Evolutionary conservation across 306 rosid genomes (phyloP), one percentile per base, ranked within the genome.

Genomic region (Abrus precatorius): DNA sequence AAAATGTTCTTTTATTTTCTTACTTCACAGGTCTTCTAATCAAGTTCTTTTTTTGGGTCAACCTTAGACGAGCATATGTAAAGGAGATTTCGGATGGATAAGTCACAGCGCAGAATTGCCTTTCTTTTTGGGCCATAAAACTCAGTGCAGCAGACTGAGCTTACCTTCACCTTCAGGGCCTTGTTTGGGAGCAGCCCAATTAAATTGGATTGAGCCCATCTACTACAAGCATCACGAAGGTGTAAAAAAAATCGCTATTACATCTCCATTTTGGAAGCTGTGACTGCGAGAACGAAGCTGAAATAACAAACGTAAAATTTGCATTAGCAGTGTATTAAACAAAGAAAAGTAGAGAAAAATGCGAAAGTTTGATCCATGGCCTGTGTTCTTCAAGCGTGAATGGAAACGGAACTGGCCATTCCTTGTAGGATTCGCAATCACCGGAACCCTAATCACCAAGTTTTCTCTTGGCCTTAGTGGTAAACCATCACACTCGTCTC

Each of bases 371-470:
- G 94, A 92, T 83, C 94, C 94, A 12, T 92, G 92, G 97, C 91
- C 92, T 1, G 72, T 92, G 64, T 92, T 92, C 92, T 92, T 92
- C 94, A 85, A 79, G 89, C 86, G 94, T 6, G 97, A 92, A 65
- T 92, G 94, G 94, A 85, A 76, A n/a, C 81, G 93, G 57, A 91
- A 74, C 83, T 91, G 93, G 93, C 97, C 97, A 0, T 91, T 91
- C 75, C 85, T 91, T 1, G 92, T 86, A 0, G 97, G 97, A 2
- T 91, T 91, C 80, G 92, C 94, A 69, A 9, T 89, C 6, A 89
- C 91, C 20, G 93, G 97, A 14, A 0, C 86, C 41, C 0, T 89
- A 38, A 82, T 89, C 83, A 89, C 97, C 82, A 91, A 89, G 84
- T 5, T 91, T 7, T 78, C 93, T 43, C 88, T 88, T 6, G 86